phyloP scores from a whole-genome alignment of 768 basidiomycete species.

The Termitomyces eurrhizus region DNA sequence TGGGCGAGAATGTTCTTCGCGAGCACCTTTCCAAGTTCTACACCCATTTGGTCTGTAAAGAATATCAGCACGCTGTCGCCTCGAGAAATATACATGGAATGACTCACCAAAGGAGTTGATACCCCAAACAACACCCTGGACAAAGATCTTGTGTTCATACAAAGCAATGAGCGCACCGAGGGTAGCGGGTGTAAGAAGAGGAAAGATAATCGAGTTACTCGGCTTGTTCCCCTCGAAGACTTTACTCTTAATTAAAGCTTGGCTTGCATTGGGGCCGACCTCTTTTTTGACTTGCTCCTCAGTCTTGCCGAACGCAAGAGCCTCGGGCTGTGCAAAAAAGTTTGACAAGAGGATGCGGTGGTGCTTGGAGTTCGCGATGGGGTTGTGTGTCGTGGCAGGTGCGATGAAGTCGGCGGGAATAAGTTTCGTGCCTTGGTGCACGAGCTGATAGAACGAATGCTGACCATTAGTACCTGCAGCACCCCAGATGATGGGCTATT shows the following conservation, averaged over 20 bases:
- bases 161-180: slow-evolving; percentile 88
- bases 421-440: slow-evolving; percentile 91
- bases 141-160: slow-evolving; percentile 99
- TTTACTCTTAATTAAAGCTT: slow-evolving; percentile 91
- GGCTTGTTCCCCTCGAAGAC: slow-evolving; percentile 98
- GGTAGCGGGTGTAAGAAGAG: slow-evolving; percentile 82
- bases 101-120: slow-evolving; percentile 95
- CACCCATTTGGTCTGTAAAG: slow-evolving; percentile 92
- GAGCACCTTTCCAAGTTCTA: slow-evolving; percentile 95
- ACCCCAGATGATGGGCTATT: slow-evolving; percentile 97
- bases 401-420: slow-evolving; percentile 93
- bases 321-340: slow-evolving; percentile 98
- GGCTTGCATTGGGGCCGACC: slow-evolving; percentile 64
- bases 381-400: slow-evolving; percentile 87
- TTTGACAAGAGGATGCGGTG: slow-evolving; percentile 97
- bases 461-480: slow-evolving; percentile 98
- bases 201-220: slow-evolving; percentile 96
- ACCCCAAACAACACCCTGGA: slow-evolving; percentile 95
- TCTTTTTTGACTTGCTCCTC: slow-evolving; percentile 81
- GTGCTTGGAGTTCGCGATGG: slow-evolving; percentile 81
- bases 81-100: neutral
- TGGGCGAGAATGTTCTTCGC: slow-evolving; percentile 95
- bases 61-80: neutral
- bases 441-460: slow-evolving; percentile 98
- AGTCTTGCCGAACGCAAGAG: slow-evolving; percentile 95